Percentiles rank a stretch among this genome's conserved stretches.
Evolutionary conservation across 352 stramenopile species (phyloP).

Genomic region (Blastocystis sp.): DNA sequence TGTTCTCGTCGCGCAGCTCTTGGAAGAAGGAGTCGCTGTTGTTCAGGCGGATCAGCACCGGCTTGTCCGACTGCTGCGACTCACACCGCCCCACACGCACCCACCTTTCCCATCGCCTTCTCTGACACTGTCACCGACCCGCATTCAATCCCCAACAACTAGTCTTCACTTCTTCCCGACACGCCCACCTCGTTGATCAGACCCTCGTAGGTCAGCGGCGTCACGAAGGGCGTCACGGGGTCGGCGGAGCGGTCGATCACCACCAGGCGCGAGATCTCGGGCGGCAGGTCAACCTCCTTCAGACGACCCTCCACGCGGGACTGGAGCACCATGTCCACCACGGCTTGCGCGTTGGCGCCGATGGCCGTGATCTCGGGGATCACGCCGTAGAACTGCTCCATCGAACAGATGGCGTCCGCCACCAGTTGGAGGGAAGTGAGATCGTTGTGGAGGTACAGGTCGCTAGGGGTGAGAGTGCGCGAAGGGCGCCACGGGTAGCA

Average conservation of each 20-base stretch:
- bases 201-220: conserved; percentile 65
- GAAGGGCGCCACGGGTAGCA: not conserved
- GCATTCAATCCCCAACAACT: conserved; percentile 33
- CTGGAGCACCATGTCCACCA: conserved; percentile 54
- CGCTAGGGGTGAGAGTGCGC: conserved; percentile 15
- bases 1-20: conserved; percentile 64
- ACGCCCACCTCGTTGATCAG: conserved; percentile 53
- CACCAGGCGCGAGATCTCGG: conserved; percentile 53
- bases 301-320: not conserved
- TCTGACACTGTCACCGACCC: conserved; percentile 15
- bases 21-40: conserved; percentile 67
- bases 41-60: conserved; percentile 24
- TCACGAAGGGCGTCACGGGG: conserved; percentile 43
- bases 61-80: conserved; percentile 12
- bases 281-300: conserved; percentile 52
- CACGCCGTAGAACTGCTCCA: conserved; percentile 60
- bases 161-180: not conserved
- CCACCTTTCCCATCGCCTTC: conserved; percentile 4
- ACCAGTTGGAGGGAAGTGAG: conserved; percentile 48
- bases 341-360: conserved; percentile 9
- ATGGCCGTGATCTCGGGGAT: conserved; percentile 58
- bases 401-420: conserved; percentile 27
- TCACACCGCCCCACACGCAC: not conserved
- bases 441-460: conserved; percentile 61
- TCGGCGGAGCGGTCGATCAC: conserved; percentile 44